phyloP scores from a whole-genome alignment of 257 asterid species.

The Ballota nigra region DNA sequence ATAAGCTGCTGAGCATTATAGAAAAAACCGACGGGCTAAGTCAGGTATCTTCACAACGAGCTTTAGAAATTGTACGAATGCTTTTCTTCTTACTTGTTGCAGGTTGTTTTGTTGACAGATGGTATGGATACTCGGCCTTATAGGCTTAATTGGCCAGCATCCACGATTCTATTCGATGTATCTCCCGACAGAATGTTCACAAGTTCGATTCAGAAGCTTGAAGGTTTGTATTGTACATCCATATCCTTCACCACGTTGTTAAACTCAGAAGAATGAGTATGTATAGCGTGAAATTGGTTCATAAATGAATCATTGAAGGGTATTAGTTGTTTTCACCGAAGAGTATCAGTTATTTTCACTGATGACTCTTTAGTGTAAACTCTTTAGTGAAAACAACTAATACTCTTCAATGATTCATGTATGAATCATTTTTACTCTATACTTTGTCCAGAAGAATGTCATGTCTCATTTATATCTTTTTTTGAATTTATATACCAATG shows the following conservation, averaged over 20 bases:
- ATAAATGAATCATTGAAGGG: no score
- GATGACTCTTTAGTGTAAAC: no score
- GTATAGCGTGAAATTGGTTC: no score
- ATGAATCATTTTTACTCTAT: no score
- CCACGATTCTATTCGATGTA: slow-evolving; percentile 57
- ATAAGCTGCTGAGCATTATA: slow-evolving; percentile 48
- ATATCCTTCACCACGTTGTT: not conserved
- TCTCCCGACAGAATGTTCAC: slow-evolving; percentile 57
- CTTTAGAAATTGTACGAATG: slow-evolving; percentile 8
- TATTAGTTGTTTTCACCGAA: no score
- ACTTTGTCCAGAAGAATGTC: no score
- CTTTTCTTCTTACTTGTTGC: slow-evolving; percentile 33
- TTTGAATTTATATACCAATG: not conserved
- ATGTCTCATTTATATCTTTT: no score
- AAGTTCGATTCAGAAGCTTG: slow-evolving; percentile 50
- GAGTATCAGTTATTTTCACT: no score
- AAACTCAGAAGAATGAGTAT: no score
- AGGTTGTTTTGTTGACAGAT: slow-evolving; percentile 83
- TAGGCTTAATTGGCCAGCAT: slow-evolving; percentile 74
- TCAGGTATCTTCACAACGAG: slow-evolving; percentile 51
- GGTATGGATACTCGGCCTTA: slow-evolving; percentile 91
- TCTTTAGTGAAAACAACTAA: no score
- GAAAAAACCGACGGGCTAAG: slow-evolving; percentile 50
- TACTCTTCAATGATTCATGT: no score
- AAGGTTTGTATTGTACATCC: slow-evolving; percentile 39